These are phyloP conservation scores for Ampelocalamus luodianensis DNA, from an alignment of 176 grass and related monocot genomes.

Conservation along the genomic window DNA sequence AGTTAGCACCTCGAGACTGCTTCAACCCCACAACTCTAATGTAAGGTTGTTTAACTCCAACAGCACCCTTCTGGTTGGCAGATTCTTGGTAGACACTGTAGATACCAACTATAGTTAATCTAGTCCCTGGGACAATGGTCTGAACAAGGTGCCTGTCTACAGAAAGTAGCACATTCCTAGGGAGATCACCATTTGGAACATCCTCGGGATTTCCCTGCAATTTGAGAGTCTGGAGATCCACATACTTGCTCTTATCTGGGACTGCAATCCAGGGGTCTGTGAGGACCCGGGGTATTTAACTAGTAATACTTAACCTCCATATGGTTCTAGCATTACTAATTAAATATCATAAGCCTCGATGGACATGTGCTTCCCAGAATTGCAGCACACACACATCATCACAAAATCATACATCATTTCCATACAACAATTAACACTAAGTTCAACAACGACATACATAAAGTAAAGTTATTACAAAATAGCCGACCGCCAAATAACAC, in stretches of 20 bases:
- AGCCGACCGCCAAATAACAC: too few relatives aligned
- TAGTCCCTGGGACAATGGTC: conserved; percentile 93
- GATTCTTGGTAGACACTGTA: conserved; percentile 93
- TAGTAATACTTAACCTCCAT: too few relatives aligned
- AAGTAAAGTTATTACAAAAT: too few relatives aligned
- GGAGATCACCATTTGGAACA: conserved; percentile 97
- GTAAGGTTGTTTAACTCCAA: conserved; percentile 97
- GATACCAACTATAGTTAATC: conserved; percentile 90
- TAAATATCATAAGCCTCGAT: too few relatives aligned
- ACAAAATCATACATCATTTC: too few relatives aligned
- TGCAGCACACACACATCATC: too few relatives aligned
- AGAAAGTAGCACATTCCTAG: conserved; percentile 86
- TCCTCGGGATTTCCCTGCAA: conserved; percentile 99
- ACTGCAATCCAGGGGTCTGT: conserved; percentile 94
- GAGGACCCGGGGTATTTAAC: too few relatives aligned
- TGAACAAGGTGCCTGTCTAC: conserved; percentile 93
- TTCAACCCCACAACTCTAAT: conserved; percentile 95
- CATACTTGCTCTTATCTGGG: conserved; percentile 99
- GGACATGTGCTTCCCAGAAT: too few relatives aligned
- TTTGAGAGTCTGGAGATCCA: conserved; percentile 93
- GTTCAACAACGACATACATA: too few relatives aligned
- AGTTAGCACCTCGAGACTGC: conserved; percentile 82
- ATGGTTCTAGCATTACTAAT: too few relatives aligned
- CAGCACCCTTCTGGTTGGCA: conserved; percentile 72
- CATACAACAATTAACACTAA: too few relatives aligned